These are phyloP conservation scores for Diaporthe batatas DNA, from an alignment of 2,329 filamentous ascomycete species.

Conservation along the genomic window DNA sequence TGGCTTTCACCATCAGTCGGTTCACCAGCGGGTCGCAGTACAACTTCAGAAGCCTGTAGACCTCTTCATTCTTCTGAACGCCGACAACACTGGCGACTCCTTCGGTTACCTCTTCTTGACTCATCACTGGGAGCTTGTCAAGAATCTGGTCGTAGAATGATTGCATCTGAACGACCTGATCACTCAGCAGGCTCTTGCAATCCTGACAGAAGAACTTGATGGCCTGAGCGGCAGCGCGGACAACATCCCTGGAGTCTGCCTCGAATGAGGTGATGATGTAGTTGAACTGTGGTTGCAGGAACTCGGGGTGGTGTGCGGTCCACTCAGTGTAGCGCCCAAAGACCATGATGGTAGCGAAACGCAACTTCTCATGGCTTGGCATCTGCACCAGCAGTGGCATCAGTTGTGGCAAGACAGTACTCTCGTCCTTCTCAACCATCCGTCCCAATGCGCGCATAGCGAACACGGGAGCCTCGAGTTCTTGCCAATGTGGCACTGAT, in stretches of 20 bases:
- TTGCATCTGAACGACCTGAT: slow-evolving; percentile 88
- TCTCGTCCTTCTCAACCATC: slow-evolving; percentile 93
- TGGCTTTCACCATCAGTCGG: slow-evolving; percentile 87
- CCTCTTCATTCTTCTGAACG: slow-evolving; percentile 82
- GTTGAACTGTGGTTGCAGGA: slow-evolving; percentile 90
- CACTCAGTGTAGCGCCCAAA: slow-evolving; percentile 97
- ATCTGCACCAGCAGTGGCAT: slow-evolving; percentile 96
- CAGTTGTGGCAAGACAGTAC: slow-evolving; percentile 86
- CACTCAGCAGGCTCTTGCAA: slow-evolving; percentile 87
- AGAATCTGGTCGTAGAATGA: slow-evolving; percentile 92
- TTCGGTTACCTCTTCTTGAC: slow-evolving; percentile 96
- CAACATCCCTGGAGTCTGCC: slow-evolving; percentile 88
- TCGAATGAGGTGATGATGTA: slow-evolving; percentile 96
- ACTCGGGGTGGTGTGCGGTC: slow-evolving; percentile 94
- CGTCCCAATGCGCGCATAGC: slow-evolving; percentile 95
- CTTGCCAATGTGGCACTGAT: slow-evolving; percentile 93
- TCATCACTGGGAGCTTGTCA: slow-evolving; percentile 85
- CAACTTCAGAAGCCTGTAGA: slow-evolving; percentile 88
- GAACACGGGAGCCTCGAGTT: slow-evolving; percentile 94
- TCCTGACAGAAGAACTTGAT: slow-evolving; percentile 98
- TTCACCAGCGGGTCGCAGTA: slow-evolving; percentile 93
- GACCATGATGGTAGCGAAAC: slow-evolving; percentile 98
- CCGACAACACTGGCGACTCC: slow-evolving; percentile 93
- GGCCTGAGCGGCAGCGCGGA: slow-evolving; percentile 90
- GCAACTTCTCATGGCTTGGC: slow-evolving; percentile 95